Conservation (phyloP, 306 rosid genomes). For the Senna tora region DNA sequence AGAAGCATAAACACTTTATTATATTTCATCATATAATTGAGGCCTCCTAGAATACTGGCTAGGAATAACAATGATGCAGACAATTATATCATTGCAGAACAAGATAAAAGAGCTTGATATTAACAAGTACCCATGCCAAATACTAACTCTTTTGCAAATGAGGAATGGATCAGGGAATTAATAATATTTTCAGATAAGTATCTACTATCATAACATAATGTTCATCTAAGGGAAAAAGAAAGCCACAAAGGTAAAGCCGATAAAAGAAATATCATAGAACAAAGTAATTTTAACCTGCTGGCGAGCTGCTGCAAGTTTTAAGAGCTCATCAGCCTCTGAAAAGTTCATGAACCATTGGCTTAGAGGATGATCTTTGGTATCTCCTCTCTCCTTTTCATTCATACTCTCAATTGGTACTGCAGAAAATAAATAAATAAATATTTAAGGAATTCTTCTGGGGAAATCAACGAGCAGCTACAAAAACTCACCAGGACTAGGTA, state of each 20-base stretch:
- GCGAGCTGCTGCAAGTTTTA: slow-evolving; percentile 93
- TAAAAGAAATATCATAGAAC: slow-evolving; percentile 14
- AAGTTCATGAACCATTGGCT: slow-evolving; percentile 94
- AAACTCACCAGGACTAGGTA: slow-evolving; percentile 72
- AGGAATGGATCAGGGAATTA: slow-evolving; percentile 25
- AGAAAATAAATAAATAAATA: slow-evolving; percentile 13
- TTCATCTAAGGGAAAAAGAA: slow-evolving; percentile 3
- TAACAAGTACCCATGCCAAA: not conserved
- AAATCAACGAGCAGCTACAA: slow-evolving; percentile 10
- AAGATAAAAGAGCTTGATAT: not conserved
- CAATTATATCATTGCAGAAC: not conserved
- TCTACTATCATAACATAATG: slow-evolving; percentile 23
- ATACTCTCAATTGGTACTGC: slow-evolving; percentile 59
- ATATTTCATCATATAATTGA: slow-evolving; percentile 29
- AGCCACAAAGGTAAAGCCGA: slow-evolving; percentile 6
- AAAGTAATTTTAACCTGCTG: slow-evolving; percentile 73
- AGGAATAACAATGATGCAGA: slow-evolving; percentile 28
- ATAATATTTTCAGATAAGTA: slow-evolving; percentile 27
- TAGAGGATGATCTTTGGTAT: slow-evolving; percentile 82
- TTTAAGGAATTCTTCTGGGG: slow-evolving; percentile 11
- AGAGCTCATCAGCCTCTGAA: slow-evolving; percentile 97
- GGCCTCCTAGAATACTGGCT: slow-evolving; percentile 4
- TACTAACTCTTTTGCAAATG: slow-evolving; percentile 22
- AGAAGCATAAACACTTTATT: slow-evolving; percentile 8
- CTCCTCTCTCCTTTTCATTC: slow-evolving; percentile 64